Evolutionary conservation across 2,329 filamentous ascomycete genomes (phyloP).

Genomic region (Elsinoe perseae): DNA sequence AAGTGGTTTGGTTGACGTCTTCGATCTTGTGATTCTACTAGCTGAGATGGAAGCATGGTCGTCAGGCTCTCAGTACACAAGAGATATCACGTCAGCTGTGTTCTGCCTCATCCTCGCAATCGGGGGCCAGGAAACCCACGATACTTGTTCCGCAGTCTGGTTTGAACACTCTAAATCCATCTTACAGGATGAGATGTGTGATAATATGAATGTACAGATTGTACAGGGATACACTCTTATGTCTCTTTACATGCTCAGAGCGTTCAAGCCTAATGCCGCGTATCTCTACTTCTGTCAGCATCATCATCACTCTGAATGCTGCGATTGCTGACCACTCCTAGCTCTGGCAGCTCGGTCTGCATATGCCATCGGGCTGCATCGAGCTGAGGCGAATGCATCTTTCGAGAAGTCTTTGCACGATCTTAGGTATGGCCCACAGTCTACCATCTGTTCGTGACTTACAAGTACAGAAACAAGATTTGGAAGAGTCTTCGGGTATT

Average conservation of each 20-base stretch:
- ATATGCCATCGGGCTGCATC: slow-evolving; percentile 47
- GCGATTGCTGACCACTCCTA: slow-evolving; percentile 1
- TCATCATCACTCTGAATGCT: background rate
- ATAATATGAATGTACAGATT: slow-evolving; percentile 43
- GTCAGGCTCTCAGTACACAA: slow-evolving; percentile 17
- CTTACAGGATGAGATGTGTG: slow-evolving; percentile 40
- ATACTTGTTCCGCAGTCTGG: slow-evolving; percentile 39
- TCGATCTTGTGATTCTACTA: background rate
- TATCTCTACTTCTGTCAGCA: slow-evolving; percentile 43
- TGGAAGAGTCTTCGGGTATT: slow-evolving; percentile 48
- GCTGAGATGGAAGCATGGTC: background rate
- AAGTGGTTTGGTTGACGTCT: slow-evolving; percentile 2
- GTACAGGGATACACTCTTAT: slow-evolving; percentile 47
- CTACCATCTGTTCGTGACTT: background rate
- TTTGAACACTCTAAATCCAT: slow-evolving; percentile 40
- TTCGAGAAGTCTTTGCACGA: slow-evolving; percentile 37
- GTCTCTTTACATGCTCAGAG: slow-evolving; percentile 45
- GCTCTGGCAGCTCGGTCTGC: slow-evolving; percentile 42
- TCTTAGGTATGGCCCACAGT: slow-evolving; percentile 6
- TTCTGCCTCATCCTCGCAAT: slow-evolving; percentile 46
- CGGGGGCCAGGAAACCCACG: slow-evolving; percentile 38
- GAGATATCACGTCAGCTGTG: slow-evolving; percentile 40
- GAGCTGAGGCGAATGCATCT: slow-evolving; percentile 45
- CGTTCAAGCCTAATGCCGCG: slow-evolving; percentile 45
- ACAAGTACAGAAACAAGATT: slow-evolving; percentile 36